Evolutionary conservation across 352 stramenopile species (phyloP), one percentile per base, ranked within the genome.

Genomic region (Phytophthora palmivora): DNA sequence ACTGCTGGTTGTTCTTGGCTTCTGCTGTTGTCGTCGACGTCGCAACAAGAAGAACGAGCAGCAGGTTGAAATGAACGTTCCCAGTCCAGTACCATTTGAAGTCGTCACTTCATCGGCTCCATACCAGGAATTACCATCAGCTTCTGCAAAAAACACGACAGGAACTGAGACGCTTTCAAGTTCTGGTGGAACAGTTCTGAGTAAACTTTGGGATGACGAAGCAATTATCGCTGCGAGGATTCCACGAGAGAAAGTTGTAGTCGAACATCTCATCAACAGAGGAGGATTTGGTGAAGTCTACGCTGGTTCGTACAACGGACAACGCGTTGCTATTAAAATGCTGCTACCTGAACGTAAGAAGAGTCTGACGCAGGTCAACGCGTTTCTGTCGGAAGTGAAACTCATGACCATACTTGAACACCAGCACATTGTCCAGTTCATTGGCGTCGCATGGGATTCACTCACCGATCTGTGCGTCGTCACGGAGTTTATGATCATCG

Each of bases 401-500:
- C n/a, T n/a, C n/a, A n/a, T n/a, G n/a, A n/a, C n/a, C n/a, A n/a
- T n/a, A n/a, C n/a, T n/a, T n/a, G n/a, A n/a, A n/a, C n/a, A n/a
- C n/a, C n/a, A n/a, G n/a, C n/a, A n/a, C n/a, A n/a, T n/a, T n/a
- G n/a, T n/a, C n/a, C n/a, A n/a, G n/a, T n/a, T n/a, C n/a, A n/a
- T n/a, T n/a, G n/a, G n/a, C n/a, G n/a, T n/a, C n/a, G 67, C 71
- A 6, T 82, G 74, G 74, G 69, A 75, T 26, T 70, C 68, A 19
- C 51, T 76, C 18, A 61, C 48, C 0, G 61, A 75, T 26, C 18
- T 78, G 14, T 67, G 63, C 21, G 65, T 66, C 30, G 70, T 82
- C 19, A 69, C 62, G 18, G 74, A 82, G 56, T 78, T 68, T 60
- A 83, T 83, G 74, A 53, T 33, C 6, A 56, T 61, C 4, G 70